Percentiles rank a stretch among this genome's conserved stretches.
phyloP scores from a whole-genome alignment of 306 rosid genomes.

The Albizia julibrissin region DNA sequence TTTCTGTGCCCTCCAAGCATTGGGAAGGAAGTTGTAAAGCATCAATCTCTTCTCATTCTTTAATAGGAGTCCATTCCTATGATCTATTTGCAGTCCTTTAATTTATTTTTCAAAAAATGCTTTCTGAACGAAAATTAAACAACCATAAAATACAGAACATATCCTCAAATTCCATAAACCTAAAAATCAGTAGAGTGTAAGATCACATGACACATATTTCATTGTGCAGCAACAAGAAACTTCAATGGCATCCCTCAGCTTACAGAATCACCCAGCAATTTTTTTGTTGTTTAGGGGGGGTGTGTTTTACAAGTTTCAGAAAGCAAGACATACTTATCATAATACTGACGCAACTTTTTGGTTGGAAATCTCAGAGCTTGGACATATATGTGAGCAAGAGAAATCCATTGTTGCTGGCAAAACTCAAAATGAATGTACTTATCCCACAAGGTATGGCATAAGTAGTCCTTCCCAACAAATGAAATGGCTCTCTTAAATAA shows the following conservation, averaged over 20 bases:
- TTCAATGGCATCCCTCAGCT: neutral
- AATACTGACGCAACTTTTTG: slow-evolving; percentile 70
- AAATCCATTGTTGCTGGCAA: slow-evolving; percentile 79
- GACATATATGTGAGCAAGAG: slow-evolving; percentile 69
- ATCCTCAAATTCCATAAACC: neutral
- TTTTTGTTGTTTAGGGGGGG: too few species aligned
- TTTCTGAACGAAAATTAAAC: neutral
- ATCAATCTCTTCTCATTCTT: neutral
- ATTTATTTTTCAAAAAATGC: neutral
- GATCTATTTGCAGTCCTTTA: neutral
- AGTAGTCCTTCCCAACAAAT: slow-evolving; percentile 86
- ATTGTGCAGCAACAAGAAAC: neutral
- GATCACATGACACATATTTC: neutral
- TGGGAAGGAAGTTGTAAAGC: neutral
- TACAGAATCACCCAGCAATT: neutral
- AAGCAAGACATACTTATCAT: slow-evolving; percentile 55
- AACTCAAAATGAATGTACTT: slow-evolving; percentile 78
- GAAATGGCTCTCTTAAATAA: slow-evolving; percentile 75
- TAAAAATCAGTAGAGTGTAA: neutral
- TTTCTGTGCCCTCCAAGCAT: neutral
- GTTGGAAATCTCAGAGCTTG: slow-evolving; percentile 85
- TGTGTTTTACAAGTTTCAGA: neutral
- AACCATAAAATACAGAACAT: neutral
- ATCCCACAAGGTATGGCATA: slow-evolving; percentile 83
- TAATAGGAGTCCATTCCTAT: neutral